Conservation (phyloP, 1,284 basidiomycete species). For the Cryptococcus wingfieldii region DNA sequence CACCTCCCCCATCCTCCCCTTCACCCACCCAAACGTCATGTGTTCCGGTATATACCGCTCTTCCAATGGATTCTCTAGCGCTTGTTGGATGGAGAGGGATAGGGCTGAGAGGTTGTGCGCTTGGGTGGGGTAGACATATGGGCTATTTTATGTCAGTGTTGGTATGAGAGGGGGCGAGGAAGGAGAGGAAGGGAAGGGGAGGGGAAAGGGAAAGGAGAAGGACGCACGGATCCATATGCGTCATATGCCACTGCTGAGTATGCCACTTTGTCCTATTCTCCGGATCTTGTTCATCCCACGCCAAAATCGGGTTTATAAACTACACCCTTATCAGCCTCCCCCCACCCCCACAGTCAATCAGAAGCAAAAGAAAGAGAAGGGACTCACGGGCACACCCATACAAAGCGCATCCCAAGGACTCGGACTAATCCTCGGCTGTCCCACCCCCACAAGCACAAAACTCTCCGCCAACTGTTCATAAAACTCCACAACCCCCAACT, state of each 20-base stretch:
- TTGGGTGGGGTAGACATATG: slow-evolving; percentile 49
- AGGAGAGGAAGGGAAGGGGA: not conserved
- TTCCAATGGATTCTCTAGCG: slow-evolving; percentile 27
- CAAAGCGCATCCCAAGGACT: slow-evolving; percentile 40
- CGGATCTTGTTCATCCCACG: slow-evolving; percentile 44
- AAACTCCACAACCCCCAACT: slow-evolving; percentile 33
- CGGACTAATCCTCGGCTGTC: slow-evolving; percentile 32
- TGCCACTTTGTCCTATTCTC: slow-evolving; percentile 40
- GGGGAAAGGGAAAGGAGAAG: not conserved
- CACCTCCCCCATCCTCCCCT: slow-evolving; percentile 19
- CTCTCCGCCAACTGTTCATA: slow-evolving; percentile 21
- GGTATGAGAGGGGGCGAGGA: not conserved
- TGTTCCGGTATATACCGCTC: slow-evolving; percentile 26
- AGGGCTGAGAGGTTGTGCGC: slow-evolving; percentile 31
- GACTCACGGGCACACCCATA: slow-evolving; percentile 36
- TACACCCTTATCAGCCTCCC: slow-evolving; percentile 14
- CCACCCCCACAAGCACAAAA: slow-evolving; percentile 34
- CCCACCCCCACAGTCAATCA: not conserved
- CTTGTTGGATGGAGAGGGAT: slow-evolving; percentile 21
- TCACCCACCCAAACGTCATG: slow-evolving; percentile 25
- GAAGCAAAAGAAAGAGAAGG: not conserved
- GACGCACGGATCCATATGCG: slow-evolving; percentile 35
- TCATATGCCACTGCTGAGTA: slow-evolving; percentile 46
- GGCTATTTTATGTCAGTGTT: slow-evolving; percentile 19
- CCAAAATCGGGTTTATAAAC: slow-evolving; percentile 50